Evolutionary conservation across 129 eudicot species (phyloP), one percentile per base, ranked within the genome.

Genomic region (Saposhnikovia divaricata): DNA sequence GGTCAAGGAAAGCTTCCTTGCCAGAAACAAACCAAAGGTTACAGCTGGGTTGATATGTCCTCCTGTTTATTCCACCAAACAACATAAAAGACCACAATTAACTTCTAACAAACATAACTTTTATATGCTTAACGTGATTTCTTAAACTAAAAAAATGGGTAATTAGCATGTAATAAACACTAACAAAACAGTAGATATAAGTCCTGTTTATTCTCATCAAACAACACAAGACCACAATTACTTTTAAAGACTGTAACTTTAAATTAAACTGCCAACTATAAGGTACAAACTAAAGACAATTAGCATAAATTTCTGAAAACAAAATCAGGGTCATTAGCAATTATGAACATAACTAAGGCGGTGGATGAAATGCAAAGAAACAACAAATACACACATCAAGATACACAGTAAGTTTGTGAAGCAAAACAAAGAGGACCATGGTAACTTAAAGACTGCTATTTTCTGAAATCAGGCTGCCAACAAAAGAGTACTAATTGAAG

Each of bases 11-110:
- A 90, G 87, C 78, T 93, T 93, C 79, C 98, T 87, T 66, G 98
- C 98, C 79, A 93, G 80, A 59, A 93, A 80, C 86, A 93, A 78
- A n/a, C 98, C 98, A 53, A 91, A 93, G 19, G 96, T 93, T 89
- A 92, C 93, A 6, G 97, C 95, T 84, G 97, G 98, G 87, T 93
- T 93, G 83, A 93, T 93, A 87, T 93, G 98, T 81, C 96, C 98
- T 87, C 96, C 98, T 93, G 96, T 89, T 84, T 75, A 39, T 69
- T 40, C 39, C 77, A 74, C 11, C 38, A 44, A 43, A 7, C 31
- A 46, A 75, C 78, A 75, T 4, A n/a, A 31, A 31, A 46, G 23
- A 13, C 39, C 61, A 45, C 61, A 74, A 46, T 27, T 14, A 74
- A 25, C 10, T 15, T 46, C 0, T 10, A 46, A 74, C 14, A 14